Evolutionary conservation across 495 filamentous ascomycete species (phyloP).

Genomic region (Terfezia claveryi): DNA sequence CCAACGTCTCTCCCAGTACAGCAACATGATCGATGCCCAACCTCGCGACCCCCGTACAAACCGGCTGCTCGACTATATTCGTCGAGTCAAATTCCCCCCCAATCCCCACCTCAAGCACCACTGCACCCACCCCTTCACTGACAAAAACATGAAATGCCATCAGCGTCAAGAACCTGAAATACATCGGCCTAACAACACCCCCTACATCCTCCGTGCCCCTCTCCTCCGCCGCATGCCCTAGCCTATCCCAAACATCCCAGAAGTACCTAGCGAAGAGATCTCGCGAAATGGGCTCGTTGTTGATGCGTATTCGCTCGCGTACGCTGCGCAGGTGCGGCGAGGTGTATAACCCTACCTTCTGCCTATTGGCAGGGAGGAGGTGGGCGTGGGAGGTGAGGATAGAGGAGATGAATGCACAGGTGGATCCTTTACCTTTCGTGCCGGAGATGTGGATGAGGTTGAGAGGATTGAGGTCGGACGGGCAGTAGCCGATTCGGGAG

Average conservation of each 20-base stretch:
- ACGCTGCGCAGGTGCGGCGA: constrained; percentile 40
- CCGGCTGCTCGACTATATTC: constrained; percentile 61
- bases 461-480: constrained; percentile 15
- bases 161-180: constrained; percentile 75
- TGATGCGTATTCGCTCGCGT: constrained; percentile 42
- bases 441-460: constrained; percentile 35
- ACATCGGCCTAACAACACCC: constrained; percentile 44
- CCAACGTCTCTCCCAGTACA: constrained; percentile 61
- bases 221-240: constrained; percentile 23
- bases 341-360: constrained; percentile 40
- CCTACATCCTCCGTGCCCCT: constrained; percentile 24
- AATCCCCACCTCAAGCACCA: constrained; percentile 81
- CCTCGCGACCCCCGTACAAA: constrained; percentile 53
- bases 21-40: constrained; percentile 77
- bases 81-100: constrained; percentile 88
- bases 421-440: constrained; percentile 40
- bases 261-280: constrained; percentile 37
- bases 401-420: constrained; percentile 26
- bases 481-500: constrained; percentile 42
- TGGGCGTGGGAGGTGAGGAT: constrained; percentile 24
- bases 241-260: constrained; percentile 41
- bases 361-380: constrained; percentile 8
- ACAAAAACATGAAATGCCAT: constrained; percentile 80
- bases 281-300: constrained; percentile 29
- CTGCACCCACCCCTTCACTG: constrained; percentile 53